Evolutionary conservation across 495 filamentous ascomycete genomes (phyloP).

Genomic region (Chaetomium fimeti): DNA sequence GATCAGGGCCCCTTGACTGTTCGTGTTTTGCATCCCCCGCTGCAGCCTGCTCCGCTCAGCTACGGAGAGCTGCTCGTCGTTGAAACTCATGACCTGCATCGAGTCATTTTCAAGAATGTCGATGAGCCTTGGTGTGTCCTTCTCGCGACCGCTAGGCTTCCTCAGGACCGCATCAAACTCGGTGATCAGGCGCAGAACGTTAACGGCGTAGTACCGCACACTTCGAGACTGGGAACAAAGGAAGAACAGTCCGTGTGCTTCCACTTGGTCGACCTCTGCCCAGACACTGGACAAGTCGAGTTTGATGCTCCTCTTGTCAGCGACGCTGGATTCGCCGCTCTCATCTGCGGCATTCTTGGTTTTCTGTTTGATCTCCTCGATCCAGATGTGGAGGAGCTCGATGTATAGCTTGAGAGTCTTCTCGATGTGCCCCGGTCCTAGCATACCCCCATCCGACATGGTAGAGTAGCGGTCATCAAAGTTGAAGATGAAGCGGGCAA

Average conservation of each 20-base stretch:
- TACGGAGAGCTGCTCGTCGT: constrained; percentile 88
- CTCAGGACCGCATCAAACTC: constrained; percentile 90
- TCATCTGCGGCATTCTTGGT: constrained; percentile 69
- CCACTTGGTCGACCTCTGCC: constrained; percentile 92
- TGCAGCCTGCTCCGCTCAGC: constrained; percentile 91
- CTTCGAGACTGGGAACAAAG: constrained; percentile 89
- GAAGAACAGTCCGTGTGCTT: constrained; percentile 98
- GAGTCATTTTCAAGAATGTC: constrained; percentile 89
- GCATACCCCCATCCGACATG: constrained; percentile 96
- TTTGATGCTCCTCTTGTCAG: constrained; percentile 63
- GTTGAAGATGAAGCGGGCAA: constrained; percentile 94
- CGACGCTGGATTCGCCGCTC: constrained; percentile 54
- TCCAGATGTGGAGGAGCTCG: constrained; percentile 92
- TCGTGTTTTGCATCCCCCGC: constrained; percentile 81
- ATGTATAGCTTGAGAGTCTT: constrained; percentile 90
- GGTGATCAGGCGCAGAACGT: constrained; percentile 84
- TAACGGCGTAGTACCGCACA: constrained; percentile 87
- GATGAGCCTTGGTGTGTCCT: constrained; percentile 68
- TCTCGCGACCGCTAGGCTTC: constrained; percentile 57
- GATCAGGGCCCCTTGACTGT: constrained; percentile 79
- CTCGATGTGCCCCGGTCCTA: constrained; percentile 92
- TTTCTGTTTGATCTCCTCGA: constrained; percentile 89
- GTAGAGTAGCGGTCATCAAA: constrained; percentile 96
- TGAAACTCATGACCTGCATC: constrained; percentile 81
- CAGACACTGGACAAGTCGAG: constrained; percentile 83